Conservation (phyloP, 352 stramenopile genomes). For the Phytopythium kandeliae region DNA sequence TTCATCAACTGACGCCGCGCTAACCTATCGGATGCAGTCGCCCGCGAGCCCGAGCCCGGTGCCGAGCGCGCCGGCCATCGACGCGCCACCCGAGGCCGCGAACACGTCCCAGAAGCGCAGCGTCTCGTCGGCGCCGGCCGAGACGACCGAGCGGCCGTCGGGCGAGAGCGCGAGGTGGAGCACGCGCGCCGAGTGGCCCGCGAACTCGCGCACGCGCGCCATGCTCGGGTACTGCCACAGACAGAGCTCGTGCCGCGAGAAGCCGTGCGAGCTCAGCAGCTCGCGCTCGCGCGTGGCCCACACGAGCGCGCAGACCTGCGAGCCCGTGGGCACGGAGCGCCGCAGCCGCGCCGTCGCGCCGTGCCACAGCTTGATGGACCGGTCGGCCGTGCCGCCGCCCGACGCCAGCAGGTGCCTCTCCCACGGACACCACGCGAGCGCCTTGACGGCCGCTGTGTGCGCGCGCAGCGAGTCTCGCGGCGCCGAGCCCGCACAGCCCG, state of each 20-base stretch:
- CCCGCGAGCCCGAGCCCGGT: constrained; percentile 1
- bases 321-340: constrained; percentile 93
- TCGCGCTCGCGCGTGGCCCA: constrained; percentile 85
- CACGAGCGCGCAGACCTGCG: constrained; percentile 92
- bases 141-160: constrained; percentile 90
- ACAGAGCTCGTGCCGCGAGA: constrained; percentile 91
- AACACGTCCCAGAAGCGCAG: constrained; percentile 97
- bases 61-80: not conserved
- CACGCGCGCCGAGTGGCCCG: constrained; percentile 90
- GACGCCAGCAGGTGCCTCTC: constrained; percentile 92
- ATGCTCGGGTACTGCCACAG: constrained; percentile 96
- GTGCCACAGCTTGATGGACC: constrained; percentile 98
- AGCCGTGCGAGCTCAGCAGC: constrained; percentile 95
- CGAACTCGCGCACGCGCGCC: constrained; percentile 91
- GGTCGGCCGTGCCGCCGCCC: constrained; percentile 93
- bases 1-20: not conserved
- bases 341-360: constrained; percentile 67
- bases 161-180: constrained; percentile 92
- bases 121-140: constrained; percentile 94
- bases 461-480: constrained; percentile 69
- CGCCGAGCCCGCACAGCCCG: not conserved
- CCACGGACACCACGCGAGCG: constrained; percentile 96
- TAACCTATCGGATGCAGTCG: constrained; percentile 5
- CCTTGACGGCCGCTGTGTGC: constrained; percentile 95
- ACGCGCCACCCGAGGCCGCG: constrained; percentile 11